Evolutionary conservation across 2,329 filamentous ascomycete genomes (phyloP), one percentile per base, ranked within the genome.

Genomic region (Epichloe sibirici): DNA sequence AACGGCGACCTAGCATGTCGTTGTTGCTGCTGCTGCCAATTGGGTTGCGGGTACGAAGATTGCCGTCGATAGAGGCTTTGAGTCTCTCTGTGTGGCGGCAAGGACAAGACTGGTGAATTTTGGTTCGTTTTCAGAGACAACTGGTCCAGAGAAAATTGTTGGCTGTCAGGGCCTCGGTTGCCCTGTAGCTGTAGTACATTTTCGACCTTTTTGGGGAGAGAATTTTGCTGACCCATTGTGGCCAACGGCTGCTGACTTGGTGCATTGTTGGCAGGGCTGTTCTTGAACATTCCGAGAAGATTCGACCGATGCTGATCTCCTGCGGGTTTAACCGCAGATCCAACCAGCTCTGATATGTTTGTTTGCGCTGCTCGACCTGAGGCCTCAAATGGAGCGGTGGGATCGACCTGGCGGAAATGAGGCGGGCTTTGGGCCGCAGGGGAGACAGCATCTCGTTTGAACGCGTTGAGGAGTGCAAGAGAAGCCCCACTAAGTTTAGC

Each of bases 221-320:
- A n/a, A 31, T 4, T 9, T 12, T 28, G 15, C 23, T 50, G 44
- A 13, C 21, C 34, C 4, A 2, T 28, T 17, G 48, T 12, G 37
- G 12, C 40, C 40, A 17, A 25, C 15, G 28, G 39, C 25, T 35
- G 6, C n/a, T 21, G 48, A 11, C 25, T 53, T 52, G 23, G 43
- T 45, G 45, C 51, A 11, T 39, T 23, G 40, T 31, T 23, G 15
- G 52, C 3, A 4, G 55, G 54, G 56, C 63, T 57, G 56, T 72
- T 72, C 55, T 77, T 79, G 64, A 82, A 79, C 68, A 81, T 77
- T 23, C 69, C 73, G 13, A 81, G 65, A 21, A 81, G 65, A 7
- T 73, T 68, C 17, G 70, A 73, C 23, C 75, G 73, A 56, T 80
- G 76, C 45, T 63, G 58, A 31, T 62, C 61, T 5, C 53, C 55